Percentiles rank a stretch among this genome's conserved stretches.
Evolutionary conservation across 768 basidiomycete genomes (phyloP).

Genomic region (Rhodotorula sphaerocarpa): DNA sequence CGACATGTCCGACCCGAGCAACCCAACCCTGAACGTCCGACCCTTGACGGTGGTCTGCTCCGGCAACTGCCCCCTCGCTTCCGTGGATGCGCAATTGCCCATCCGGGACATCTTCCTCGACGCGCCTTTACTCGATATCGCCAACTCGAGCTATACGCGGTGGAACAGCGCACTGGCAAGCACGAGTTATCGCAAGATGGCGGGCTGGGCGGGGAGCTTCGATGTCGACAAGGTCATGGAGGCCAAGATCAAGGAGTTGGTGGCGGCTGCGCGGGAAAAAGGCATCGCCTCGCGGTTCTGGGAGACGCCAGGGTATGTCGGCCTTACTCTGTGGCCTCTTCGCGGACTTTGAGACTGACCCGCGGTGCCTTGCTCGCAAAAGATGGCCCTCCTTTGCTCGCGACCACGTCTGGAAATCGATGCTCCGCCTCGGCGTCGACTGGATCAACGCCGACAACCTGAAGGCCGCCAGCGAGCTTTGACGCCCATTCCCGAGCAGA

Average conservation of each 20-base stretch:
- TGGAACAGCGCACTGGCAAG: conserved; percentile 4
- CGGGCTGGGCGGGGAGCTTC: neutral
- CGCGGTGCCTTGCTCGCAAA: neutral
- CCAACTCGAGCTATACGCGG: neutral
- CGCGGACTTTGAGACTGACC: neutral
- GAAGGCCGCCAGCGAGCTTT: neutral
- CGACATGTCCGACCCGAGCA: neutral
- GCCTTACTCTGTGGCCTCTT: neutral
- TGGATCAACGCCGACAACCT: conserved; percentile 23
- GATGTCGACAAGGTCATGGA: neutral
- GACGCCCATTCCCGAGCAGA: too few relatives aligned
- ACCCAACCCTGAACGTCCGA: neutral
- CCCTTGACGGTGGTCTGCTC: conserved; percentile 8
- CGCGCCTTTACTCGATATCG: conserved; percentile 14
- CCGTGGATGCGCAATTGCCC: conserved; percentile 3
- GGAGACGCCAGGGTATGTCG: conserved; percentile 19
- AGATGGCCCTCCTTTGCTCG: conserved; percentile 16
- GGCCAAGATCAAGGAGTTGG: neutral
- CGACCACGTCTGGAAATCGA: conserved; percentile 9
- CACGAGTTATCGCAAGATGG: conserved; percentile 1
- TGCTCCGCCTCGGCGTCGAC: conserved; percentile 9
- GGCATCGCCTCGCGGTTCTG: conserved; percentile 23
- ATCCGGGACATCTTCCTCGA: conserved; percentile 23
- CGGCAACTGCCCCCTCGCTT: conserved; percentile 13
- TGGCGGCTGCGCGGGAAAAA: conserved; percentile 8